These are phyloP conservation scores for Elasticomyces elasticus DNA, from an alignment of 495 filamentous ascomycete genomes.

Conservation along the genomic window DNA sequence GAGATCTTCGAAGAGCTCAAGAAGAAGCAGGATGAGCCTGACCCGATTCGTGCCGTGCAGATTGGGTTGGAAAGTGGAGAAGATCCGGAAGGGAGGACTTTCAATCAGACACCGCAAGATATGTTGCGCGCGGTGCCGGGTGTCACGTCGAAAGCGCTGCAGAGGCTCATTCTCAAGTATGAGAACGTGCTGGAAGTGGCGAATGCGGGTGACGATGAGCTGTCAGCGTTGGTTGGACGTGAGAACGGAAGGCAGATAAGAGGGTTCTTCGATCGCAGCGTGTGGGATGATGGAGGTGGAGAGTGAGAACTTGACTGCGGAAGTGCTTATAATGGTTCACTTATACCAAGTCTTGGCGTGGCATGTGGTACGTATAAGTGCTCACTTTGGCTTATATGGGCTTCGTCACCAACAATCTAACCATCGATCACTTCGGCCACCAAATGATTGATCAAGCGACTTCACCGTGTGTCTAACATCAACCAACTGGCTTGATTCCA, in stretches of 20 bases:
- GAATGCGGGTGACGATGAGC: conserved; percentile 69
- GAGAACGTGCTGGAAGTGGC: conserved; percentile 73
- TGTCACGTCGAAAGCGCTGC: conserved; percentile 66
- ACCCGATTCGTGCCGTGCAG: conserved; percentile 76
- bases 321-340: not conserved
- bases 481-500: too few species aligned
- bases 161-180: conserved; percentile 57
- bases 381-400: too few species aligned
- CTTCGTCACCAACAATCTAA: too few species aligned
- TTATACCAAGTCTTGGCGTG: too few species aligned
- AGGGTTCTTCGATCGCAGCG: conserved; percentile 75
- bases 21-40: conserved; percentile 75
- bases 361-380: too few species aligned
- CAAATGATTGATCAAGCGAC: too few species aligned
- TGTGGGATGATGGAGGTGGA: conserved; percentile 44
- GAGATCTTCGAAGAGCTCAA: conserved; percentile 94
- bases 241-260: conserved; percentile 71
- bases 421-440: too few species aligned
- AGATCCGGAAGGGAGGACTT: conserved; percentile 48
- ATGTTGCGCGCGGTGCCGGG: conserved; percentile 83
- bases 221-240: conserved; percentile 63
- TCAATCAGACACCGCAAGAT: conserved; percentile 65
- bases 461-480: too few species aligned
- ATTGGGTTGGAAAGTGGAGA: conserved; percentile 62
- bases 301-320: not conserved